phyloP scores from a whole-genome alignment of 2,329 filamentous ascomycete genomes.

The Tothia fuscella region DNA sequence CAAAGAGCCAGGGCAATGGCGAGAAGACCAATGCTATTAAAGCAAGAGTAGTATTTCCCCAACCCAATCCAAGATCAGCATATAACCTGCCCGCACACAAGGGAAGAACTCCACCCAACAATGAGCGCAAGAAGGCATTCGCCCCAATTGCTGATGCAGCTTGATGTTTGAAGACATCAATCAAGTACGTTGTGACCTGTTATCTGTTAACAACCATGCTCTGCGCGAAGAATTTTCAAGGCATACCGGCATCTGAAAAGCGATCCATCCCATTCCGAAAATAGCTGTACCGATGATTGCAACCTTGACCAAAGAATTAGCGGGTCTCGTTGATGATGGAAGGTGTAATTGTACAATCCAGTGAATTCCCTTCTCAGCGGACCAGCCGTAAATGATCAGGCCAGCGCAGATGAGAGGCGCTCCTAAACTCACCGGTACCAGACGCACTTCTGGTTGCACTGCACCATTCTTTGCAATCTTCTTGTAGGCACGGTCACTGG shows the following conservation, averaged over 20 bases:
- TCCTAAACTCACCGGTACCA: conserved; percentile 23
- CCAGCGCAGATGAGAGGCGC: conserved; percentile 21
- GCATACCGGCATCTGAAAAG: conserved; percentile 15
- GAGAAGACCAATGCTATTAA: conserved; percentile 25
- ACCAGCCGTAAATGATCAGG: conserved; percentile 24
- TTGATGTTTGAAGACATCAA: conserved; percentile 29
- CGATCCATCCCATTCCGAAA: conserved; percentile 23
- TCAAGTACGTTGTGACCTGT: conserved; percentile 27
- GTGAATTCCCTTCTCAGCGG: conserved; percentile 14
- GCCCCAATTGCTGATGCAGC: conserved; percentile 32
- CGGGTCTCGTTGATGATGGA: too few relatives aligned
- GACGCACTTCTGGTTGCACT: conserved; percentile 7
- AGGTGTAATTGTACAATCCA: conserved; percentile 30
- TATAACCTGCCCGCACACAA: conserved; percentile 29
- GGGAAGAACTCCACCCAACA: conserved; percentile 28
- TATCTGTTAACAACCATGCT: conserved; percentile 17
- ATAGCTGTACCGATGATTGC: conserved; percentile 21
- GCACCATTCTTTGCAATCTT: background rate
- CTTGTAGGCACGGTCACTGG: conserved; percentile 3
- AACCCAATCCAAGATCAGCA: conserved; percentile 26
- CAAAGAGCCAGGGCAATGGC: too few relatives aligned
- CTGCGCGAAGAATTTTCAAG: background rate
- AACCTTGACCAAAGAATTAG: too few relatives aligned
- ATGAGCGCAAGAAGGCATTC: conserved; percentile 26
- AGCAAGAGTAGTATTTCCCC: conserved; percentile 26